Conservation (phyloP, 2,329 filamentous ascomycete species). For the Cladobotryum mycophilum region DNA sequence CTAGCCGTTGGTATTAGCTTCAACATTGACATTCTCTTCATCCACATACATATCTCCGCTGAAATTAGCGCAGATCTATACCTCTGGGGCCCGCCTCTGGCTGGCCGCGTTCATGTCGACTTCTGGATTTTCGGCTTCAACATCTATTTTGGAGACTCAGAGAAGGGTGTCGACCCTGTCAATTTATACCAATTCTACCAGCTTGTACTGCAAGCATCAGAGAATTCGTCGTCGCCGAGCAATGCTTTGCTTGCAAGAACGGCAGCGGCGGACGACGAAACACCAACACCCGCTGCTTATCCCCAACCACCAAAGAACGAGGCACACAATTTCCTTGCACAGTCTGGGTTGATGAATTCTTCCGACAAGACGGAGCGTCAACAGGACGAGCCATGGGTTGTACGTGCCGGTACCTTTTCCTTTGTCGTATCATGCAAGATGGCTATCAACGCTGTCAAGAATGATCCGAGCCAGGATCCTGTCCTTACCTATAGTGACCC, state of each 20-base stretch:
- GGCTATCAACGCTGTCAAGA: neutral
- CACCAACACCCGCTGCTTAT: neutral
- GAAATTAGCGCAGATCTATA: slow-evolving; percentile 16
- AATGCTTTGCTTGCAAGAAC: neutral
- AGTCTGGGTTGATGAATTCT: neutral
- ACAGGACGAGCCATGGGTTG: slow-evolving; percentile 1
- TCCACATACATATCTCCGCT: slow-evolving; percentile 15
- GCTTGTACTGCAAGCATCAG: neutral
- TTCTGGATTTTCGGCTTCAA: slow-evolving; percentile 21
- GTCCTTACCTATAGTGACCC: neutral
- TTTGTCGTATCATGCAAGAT: slow-evolving; percentile 5
- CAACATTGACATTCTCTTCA: slow-evolving; percentile 23
- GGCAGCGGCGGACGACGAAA: neutral
- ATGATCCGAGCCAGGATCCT: neutral
- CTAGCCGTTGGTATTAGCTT: slow-evolving; percentile 23
- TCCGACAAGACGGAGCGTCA: neutral
- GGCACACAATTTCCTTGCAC: slow-evolving; percentile 1
- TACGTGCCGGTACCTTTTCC: slow-evolving; percentile 1
- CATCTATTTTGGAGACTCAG: slow-evolving; percentile 17
- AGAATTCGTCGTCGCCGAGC: neutral
- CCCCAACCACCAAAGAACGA: neutral
- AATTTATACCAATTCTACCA: neutral
- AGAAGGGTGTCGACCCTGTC: neutral
- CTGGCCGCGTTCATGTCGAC: slow-evolving; percentile 20
- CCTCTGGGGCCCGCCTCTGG: slow-evolving; percentile 17